Evolutionary conservation across 2,329 filamentous ascomycete species (phyloP), one percentile per base, ranked within the genome.

Genomic region (Akanthomyces uredinophilus): DNA sequence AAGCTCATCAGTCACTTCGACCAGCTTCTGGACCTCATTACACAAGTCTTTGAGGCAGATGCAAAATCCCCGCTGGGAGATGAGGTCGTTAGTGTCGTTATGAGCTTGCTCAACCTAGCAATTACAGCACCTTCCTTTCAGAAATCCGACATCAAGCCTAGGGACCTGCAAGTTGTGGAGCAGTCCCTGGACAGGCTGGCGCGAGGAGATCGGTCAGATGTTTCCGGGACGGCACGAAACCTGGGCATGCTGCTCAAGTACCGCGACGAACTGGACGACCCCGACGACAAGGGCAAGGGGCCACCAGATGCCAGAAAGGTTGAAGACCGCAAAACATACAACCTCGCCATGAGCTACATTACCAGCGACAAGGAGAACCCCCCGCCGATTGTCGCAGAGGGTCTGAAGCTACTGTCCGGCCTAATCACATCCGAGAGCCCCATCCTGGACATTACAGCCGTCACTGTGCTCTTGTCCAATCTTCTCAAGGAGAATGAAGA

Each of bases 401-500:
- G 87, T 0, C 74, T 90, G 10, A 83, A 84, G 54, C 75, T 90
- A 1, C 72, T 90, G 13, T 83, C 84, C 0, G 73, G 71, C 3
- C 76, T 92, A 10, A 81, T 92, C 44, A 66, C 78, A 27, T 72
- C 80, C 0, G 75, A 78, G 44, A 85, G 85, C 47, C 73, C 86
- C 0, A 77, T 87, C 11, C 71, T 92, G 18, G 88, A 92, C 68
- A 81, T 91, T n/a, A 84, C 85, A 0, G 82, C 86, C 1, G 78
- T 86, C 3, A 77, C 88, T 0, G 82, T 88, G 6, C 78, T 90
- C 1, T 77, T 91, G 59, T 85, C 86, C 1, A 84, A 82, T 11
- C 78, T 91, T 0, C 76, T 91, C 1, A 80, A 82, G 64, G 87
- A 90, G 54, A 77, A 81, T 6, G 89, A 92, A 61, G 87, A 90